phyloP scores from a whole-genome alignment of 2,329 filamentous ascomycete species.

The Teratosphaeria destructans region DNA sequence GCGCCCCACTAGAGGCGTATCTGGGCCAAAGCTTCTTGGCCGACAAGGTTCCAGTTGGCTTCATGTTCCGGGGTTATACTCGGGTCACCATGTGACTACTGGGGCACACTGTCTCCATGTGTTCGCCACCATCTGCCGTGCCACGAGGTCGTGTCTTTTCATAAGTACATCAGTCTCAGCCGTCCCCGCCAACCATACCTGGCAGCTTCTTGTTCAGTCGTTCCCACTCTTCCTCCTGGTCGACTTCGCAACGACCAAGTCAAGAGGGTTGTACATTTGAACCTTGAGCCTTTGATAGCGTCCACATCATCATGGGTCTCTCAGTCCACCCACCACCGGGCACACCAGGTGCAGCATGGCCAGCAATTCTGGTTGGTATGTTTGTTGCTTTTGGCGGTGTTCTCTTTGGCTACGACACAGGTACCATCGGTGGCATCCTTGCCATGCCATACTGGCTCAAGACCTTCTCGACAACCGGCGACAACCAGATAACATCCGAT shows the following conservation, averaged over 20 bases:
- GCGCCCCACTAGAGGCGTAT: not conserved
- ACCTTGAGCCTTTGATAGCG: not conserved
- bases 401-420: constrained; percentile 24
- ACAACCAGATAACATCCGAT: constrained; percentile 31
- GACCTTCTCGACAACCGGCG: constrained; percentile 25
- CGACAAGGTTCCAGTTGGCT: not conserved
- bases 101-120: not conserved
- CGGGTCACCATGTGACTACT: not conserved
- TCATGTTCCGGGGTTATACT: not conserved
- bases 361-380: constrained; percentile 35
- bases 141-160: not conserved
- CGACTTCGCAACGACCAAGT: not conserved
- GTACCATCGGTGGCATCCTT: constrained; percentile 32
- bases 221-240: not conserved
- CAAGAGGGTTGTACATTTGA: not conserved
- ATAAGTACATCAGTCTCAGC: not conserved
- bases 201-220: not conserved
- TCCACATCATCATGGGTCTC: constrained; percentile 29
- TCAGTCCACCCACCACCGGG: constrained; percentile 36
- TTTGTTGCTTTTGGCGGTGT: constrained; percentile 33
- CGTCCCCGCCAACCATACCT: not conserved
- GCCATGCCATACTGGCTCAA: constrained; percentile 32
- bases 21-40: not conserved
- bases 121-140: not conserved
- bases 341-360: constrained; percentile 35